Evolutionary conservation across 2,329 filamentous ascomycete species (phyloP), one percentile per base, ranked within the genome.

Genomic region (Aspergillus sclerotialis): DNA sequence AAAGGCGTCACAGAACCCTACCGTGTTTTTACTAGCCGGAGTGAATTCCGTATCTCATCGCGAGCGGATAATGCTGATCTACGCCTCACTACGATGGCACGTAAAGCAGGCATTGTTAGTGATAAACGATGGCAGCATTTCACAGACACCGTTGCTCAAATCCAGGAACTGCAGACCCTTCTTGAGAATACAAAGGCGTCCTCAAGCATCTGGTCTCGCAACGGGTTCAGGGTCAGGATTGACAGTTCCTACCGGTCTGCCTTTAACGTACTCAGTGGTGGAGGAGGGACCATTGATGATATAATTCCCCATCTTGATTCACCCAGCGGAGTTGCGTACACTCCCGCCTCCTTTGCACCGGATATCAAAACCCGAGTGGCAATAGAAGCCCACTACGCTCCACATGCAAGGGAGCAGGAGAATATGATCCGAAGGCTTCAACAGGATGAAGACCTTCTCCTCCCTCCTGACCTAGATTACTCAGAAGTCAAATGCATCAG

Each of bases 1-100:
- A 96, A 95, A 63, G 92, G 92, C 30, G 92, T 98, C 18, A 89
- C 84, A 2, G 92, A 98, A 56, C 92, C 92, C 1, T 98, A 98
- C 63, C 80, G 92, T 46, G 96, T 98, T 89, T 98, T 98, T 67
- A 98, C 92, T 2, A 84, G 85, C 5, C 80, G 92, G 44, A 94
- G 84, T 64, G 92, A 98, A 65, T 98, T 93, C 63, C 84, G 92
- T 42, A 89, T 98, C 75, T 86, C 82, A 28, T 79, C 87, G 2
- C 82, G 92, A 42, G 82, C 92, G 29, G 92, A 98, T 66, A 98
- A 98, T 55, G 92, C 92, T 23, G 92, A 98, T 61, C 61, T 82
- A 4, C 80, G 92, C 2, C 76, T 98, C 18, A 96, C 92, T 0
- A 70, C 75, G 18, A 81, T 82, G 56, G 92, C 87, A 7, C 79